Evolutionary conservation across 2,329 filamentous ascomycete species (phyloP).

Genomic region (Fonsecaea nubica): DNA sequence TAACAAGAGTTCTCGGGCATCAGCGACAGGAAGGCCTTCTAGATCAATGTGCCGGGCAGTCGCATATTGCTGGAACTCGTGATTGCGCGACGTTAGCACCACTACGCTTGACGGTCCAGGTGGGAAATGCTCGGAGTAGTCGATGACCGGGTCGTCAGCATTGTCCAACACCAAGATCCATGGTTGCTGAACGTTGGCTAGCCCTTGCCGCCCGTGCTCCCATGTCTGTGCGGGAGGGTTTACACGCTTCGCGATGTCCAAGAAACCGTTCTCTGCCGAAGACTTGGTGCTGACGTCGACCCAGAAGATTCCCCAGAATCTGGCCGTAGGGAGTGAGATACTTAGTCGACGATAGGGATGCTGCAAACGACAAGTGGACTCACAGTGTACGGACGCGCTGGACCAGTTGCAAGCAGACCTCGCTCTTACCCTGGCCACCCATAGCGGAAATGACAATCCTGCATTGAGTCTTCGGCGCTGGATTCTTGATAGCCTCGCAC

Average conservation of each 20-base stretch:
- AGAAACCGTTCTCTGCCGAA: constrained; percentile 41
- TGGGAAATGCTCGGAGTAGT: constrained; percentile 35
- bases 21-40: constrained; percentile 19
- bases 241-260: constrained; percentile 39
- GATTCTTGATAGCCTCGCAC: constrained; percentile 19
- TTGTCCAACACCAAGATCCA: constrained; percentile 39
- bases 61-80: constrained; percentile 29
- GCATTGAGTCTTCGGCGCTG: constrained; percentile 27
- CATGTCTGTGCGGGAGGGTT: constrained; percentile 29
- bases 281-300: constrained; percentile 28
- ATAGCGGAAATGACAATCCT: constrained; percentile 44
- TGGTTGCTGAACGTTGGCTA: constrained; percentile 26
- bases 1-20: constrained; percentile 29
- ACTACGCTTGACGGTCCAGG: constrained; percentile 23
- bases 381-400: constrained; percentile 39
- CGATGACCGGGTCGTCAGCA: constrained; percentile 33
- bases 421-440: constrained; percentile 45
- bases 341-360: not conserved
- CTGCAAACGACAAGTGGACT: constrained; percentile 10
- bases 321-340: constrained; percentile 32
- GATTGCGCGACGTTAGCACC: constrained; percentile 36
- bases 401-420: constrained; percentile 43
- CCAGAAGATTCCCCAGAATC: constrained; percentile 43
- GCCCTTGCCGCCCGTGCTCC: constrained; percentile 31
- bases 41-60: constrained; percentile 25